Percentiles rank a stretch among this genome's conserved stretches.
phyloP scores from a whole-genome alignment of 2,329 filamentous ascomycete species.

The Conoideocrella luteorostrata region DNA sequence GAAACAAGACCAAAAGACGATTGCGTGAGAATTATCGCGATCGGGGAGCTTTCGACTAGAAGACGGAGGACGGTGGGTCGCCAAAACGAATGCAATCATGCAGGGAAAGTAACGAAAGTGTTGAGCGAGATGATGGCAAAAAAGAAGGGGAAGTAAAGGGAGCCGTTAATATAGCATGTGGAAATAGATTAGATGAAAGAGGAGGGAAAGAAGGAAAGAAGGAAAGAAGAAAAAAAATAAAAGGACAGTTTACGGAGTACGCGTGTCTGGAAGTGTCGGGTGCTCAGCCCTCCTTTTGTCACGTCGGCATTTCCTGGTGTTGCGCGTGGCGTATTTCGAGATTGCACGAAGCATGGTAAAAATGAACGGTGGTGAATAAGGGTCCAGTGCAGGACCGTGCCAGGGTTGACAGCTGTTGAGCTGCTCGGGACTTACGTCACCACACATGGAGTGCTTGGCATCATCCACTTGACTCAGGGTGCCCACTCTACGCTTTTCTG shows the following conservation, averaged over 20 bases:
- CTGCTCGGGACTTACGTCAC: not conserved
- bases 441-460: too few species aligned
- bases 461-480: too few species aligned
- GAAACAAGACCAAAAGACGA: too few species aligned
- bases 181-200: too few species aligned
- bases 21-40: too few species aligned
- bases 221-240: too few species aligned
- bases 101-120: not conserved
- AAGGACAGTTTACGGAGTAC: too few species aligned
- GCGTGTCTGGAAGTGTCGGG: not conserved
- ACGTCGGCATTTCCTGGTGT: not conserved
- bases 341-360: not conserved
- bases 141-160: not conserved
- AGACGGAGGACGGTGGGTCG: not conserved
- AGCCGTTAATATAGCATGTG: not conserved
- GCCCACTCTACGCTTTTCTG: too few species aligned
- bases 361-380: too few species aligned
- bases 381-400: not conserved
- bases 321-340: not conserved
- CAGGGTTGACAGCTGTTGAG: not conserved
- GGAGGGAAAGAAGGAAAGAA: not conserved
- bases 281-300: not conserved
- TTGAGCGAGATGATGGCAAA: not conserved
- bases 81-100: not conserved
- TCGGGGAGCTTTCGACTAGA: too few species aligned